phyloP scores from a whole-genome alignment of 495 filamentous ascomycete genomes.

The Rhypophila decipiens region DNA sequence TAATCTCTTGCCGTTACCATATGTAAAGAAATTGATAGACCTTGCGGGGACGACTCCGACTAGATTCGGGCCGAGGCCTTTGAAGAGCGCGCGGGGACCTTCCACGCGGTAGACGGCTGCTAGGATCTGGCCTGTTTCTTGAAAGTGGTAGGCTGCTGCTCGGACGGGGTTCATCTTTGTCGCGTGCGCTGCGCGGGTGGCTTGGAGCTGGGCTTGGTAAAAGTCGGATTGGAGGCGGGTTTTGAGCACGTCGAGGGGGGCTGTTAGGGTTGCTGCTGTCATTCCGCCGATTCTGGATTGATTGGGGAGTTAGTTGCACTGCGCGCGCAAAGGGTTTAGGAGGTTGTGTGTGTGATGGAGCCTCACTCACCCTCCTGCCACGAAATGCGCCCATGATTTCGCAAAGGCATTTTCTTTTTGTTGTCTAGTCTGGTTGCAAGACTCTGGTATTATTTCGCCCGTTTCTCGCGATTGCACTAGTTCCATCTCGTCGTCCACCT shows the following conservation, averaged over 20 bases:
- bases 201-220: constrained; percentile 64
- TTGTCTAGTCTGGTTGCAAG: constrained; percentile 16
- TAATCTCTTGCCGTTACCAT: constrained; percentile 79
- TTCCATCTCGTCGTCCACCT: constrained; percentile 16
- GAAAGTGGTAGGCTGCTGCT: constrained; percentile 53
- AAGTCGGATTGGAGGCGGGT: constrained; percentile 87
- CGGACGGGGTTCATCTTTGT: constrained; percentile 39
- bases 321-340: not conserved
- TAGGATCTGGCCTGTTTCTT: constrained; percentile 77
- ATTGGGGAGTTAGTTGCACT: too few relatives aligned
- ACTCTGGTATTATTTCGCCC: constrained; percentile 48
- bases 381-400: constrained; percentile 83
- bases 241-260: constrained; percentile 85
- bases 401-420: constrained; percentile 46
- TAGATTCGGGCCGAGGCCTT: constrained; percentile 81
- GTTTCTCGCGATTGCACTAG: constrained; percentile 57
- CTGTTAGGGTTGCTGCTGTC: constrained; percentile 78
- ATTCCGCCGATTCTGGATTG: constrained; percentile 79
- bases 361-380: constrained; percentile 71
- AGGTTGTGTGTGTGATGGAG: not conserved
- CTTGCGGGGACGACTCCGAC: constrained; percentile 81
- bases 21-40: constrained; percentile 82
- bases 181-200: constrained; percentile 35
- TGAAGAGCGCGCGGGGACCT: constrained; percentile 80
- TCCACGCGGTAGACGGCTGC: constrained; percentile 68